A percentile compares a stretch with the other conserved stretches of the same genome.
phyloP scores from a whole-genome alignment of 2,329 filamentous ascomycete genomes.

The Aspergillus cejpii region DNA sequence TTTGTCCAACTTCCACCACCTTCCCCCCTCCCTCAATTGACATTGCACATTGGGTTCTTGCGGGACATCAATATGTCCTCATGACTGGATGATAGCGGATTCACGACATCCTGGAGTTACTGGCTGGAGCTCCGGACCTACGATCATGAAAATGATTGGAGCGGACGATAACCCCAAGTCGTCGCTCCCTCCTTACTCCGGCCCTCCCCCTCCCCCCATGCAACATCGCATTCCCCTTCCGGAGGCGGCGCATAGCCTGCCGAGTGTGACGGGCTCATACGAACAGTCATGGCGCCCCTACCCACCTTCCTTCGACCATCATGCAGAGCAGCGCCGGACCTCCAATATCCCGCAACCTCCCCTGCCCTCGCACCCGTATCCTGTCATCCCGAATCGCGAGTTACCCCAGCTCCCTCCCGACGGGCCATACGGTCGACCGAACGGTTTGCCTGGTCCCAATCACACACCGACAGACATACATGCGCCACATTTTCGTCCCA shows the following conservation, averaged over 20 bases:
- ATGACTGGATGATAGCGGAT: conserved; percentile 20
- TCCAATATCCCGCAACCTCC: conserved; percentile 25
- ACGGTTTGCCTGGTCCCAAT: conserved; percentile 26
- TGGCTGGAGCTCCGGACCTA: conserved; percentile 14
- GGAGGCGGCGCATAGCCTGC: conserved; percentile 26
- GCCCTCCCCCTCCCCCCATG: conserved; percentile 20
- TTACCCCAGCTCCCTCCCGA: conserved; percentile 31
- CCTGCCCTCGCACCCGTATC: conserved; percentile 26
- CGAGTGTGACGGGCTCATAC: conserved; percentile 24
- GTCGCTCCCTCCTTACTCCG: conserved; percentile 18
- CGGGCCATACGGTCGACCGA: conserved; percentile 30
- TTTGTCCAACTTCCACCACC: neutral
- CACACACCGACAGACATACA: conserved; percentile 25
- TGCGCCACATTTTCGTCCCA: conserved; percentile 26
- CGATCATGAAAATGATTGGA: conserved; percentile 23
- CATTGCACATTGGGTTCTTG: conserved; percentile 2
- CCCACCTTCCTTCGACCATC: conserved; percentile 25
- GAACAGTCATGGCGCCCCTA: conserved; percentile 31
- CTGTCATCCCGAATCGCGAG: conserved; percentile 29
- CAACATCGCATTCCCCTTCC: conserved; percentile 27
- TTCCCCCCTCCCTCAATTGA: neutral
- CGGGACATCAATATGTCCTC: conserved; percentile 19
- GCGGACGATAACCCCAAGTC: conserved; percentile 24
- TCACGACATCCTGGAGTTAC: conserved; percentile 16
- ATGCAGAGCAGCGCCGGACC: conserved; percentile 26